Conservation (phyloP, 176 grass and related monocot genomes). For the Typha latifolia region DNA sequence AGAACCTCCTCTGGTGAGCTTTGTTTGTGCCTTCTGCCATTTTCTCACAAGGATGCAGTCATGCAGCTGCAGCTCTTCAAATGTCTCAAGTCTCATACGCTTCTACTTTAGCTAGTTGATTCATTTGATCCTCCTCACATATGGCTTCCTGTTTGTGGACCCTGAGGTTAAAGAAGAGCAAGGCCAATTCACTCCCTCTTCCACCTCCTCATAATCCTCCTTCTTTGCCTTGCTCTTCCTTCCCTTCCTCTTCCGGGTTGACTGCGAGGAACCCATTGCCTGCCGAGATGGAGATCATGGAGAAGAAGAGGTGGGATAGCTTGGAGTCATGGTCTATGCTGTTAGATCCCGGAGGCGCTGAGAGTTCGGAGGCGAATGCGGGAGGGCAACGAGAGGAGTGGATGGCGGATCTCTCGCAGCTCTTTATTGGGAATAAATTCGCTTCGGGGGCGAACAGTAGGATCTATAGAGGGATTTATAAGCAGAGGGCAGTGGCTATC, state of each 20-base stretch:
- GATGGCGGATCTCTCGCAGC: slow-evolving; percentile 94
- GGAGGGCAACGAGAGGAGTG: slow-evolving; percentile 64
- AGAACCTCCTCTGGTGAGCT: neutral
- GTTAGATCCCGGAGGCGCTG: slow-evolving; percentile 39
- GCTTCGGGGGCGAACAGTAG: slow-evolving; percentile 89
- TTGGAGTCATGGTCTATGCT: slow-evolving; percentile 99
- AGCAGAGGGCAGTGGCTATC: slow-evolving; percentile 78
- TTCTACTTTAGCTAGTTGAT: slow-evolving; percentile 9
- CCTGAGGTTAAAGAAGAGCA: slow-evolving; percentile 26
- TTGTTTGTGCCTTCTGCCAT: slow-evolving; percentile 3
- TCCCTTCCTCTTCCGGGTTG: slow-evolving; percentile 28
- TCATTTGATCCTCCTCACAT: neutral
- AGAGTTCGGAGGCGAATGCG: slow-evolving; percentile 14
- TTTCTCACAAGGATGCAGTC: neutral
- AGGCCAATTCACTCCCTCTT: slow-evolving; percentile 6
- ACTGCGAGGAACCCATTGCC: slow-evolving; percentile 17
- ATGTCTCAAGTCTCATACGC: neutral
- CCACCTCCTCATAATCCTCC: slow-evolving; percentile 11
- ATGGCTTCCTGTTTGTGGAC: slow-evolving; percentile 62
- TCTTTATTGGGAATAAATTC: slow-evolving; percentile 98
- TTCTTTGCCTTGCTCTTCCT: slow-evolving; percentile 24
- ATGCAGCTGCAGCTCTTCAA: slow-evolving; percentile 5
- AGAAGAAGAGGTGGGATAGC: slow-evolving; percentile 98
- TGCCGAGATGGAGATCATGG: slow-evolving; percentile 79
- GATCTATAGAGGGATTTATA: slow-evolving; percentile 97